These are phyloP conservation scores for Jacaranda mimosifolia DNA, from an alignment of 257 asterid genomes.

Conservation along the genomic window DNA sequence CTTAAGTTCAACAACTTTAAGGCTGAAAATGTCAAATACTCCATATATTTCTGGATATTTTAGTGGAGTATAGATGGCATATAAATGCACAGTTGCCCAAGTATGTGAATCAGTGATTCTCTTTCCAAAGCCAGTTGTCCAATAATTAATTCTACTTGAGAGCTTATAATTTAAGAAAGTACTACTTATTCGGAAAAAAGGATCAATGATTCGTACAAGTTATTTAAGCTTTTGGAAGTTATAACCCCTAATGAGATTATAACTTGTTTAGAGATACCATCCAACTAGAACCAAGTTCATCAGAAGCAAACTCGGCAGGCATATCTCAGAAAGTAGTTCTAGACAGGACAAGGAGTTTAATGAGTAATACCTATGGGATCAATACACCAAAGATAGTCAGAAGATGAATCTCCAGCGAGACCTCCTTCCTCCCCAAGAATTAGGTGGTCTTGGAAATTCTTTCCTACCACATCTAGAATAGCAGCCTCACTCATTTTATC, in stretches of 20 bases:
- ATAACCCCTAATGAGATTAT: background rate
- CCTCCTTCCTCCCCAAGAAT: conserved; percentile 99
- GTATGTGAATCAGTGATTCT: no score
- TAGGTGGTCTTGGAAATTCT: conserved; percentile 83
- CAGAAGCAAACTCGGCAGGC: conserved; percentile 7
- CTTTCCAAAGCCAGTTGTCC: background rate
- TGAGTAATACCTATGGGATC: conserved; percentile 90
- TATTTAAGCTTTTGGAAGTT: background rate
- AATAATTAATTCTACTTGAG: background rate
- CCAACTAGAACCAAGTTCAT: background rate
- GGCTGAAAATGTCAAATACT: background rate
- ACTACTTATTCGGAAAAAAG: background rate
- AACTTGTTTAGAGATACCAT: background rate
- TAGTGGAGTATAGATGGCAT: background rate
- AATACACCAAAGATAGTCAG: conserved; percentile 97
- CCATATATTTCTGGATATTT: background rate
- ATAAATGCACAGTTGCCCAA: no score
- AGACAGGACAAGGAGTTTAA: conserved; percentile 30
- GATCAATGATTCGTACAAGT: background rate
- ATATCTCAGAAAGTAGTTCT: conserved; percentile 7
- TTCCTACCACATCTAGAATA: conserved; percentile 74
- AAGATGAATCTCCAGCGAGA: conserved; percentile 86
- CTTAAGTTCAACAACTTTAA: background rate
- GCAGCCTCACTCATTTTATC: conserved; percentile 95
- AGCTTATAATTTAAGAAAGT: background rate